Base-by-base conservation (phyloP, 257 asterid genomes). In the Plantago ovata region DNA sequence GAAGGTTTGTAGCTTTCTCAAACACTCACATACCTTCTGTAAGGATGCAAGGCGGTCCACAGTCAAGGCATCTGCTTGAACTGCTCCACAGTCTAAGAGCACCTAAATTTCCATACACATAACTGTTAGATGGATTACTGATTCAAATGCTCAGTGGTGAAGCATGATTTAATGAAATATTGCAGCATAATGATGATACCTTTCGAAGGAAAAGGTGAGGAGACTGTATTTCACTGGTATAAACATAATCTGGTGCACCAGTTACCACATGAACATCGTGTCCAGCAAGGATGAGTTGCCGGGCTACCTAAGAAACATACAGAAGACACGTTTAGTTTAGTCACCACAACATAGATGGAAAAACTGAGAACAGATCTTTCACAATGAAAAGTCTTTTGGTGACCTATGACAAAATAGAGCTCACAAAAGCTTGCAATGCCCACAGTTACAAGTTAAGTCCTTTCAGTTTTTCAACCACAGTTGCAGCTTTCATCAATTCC, bases 11-110 rank as follows among this genome's bases (percentile, higher is more conserved):
- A 38, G 22, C 39, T 24, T 49, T 53, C 44, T 39, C 36, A 8
- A 10, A 28, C 18, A 36, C 16, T 28, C 3, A 32, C 50, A 61
- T 54, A 80, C 99, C 88, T 84, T 89, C 75, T 93, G 94, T 64
- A 93, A 62, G 53, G 99, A 93, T 53, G 97, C 99, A 67, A 93
- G 97, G 52, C 97, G 96, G 65, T 93, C 99, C 62, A 93, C 99
- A 7, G 99, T 93, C 85, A 93, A 77, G 13, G 99, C 99, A 79
- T 93, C 99, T 36, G 97, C 99, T 75, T 93, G 99, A 77, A 93
- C 96, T 53, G 98, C 99, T 57, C 99, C 99, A 79, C 97, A 93
- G 69, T 93, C 99, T 57, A 93, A 70, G 46, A 93, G 77, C 63
- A 93, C 95, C 98, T 87, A 69, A 7, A 67, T 39, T 44, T 46